Evolutionary conservation across 768 basidiomycete species (phyloP).

Genomic region (button mushroom (Agaricus bisporus)): DNA sequence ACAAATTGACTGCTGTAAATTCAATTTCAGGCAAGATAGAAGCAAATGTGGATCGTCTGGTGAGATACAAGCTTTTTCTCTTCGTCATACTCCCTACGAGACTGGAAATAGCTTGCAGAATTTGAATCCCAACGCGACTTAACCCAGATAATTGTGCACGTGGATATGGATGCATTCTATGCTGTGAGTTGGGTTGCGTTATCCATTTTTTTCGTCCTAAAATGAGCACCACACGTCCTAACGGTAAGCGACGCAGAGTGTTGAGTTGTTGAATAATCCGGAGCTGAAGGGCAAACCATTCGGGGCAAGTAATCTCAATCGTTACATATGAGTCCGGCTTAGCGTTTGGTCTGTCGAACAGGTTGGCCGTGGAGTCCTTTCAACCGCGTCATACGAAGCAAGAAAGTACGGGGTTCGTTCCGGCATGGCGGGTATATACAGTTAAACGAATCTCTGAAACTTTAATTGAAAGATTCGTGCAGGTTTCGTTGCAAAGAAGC

Average conservation of each 20-base stretch:
- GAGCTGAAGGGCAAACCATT: constrained; percentile 67
- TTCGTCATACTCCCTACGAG: background rate
- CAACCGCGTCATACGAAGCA: constrained; percentile 90
- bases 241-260: constrained; percentile 33
- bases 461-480: constrained; percentile 1
- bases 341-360: constrained; percentile 17
- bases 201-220: background rate
- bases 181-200: constrained; percentile 34
- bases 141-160: constrained; percentile 81
- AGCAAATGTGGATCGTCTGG: constrained; percentile 59
- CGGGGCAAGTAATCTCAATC: constrained; percentile 39
- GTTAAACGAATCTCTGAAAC: background rate
- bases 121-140: constrained; percentile 76
- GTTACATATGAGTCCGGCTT: background rate
- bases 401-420: constrained; percentile 87
- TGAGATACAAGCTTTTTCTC: constrained; percentile 19
- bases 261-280: constrained; percentile 65
- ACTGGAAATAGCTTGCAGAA: constrained; percentile 45
- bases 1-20: constrained; percentile 13
- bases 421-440: constrained; percentile 79
- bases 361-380: constrained; percentile 81
- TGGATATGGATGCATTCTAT: constrained; percentile 95
- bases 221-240: background rate
- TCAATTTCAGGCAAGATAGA: constrained; percentile 49
- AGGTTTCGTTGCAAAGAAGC: constrained; percentile 91